phyloP scores from a whole-genome alignment of 23 red algal genomes.

The Rhodosorus marinus region DNA sequence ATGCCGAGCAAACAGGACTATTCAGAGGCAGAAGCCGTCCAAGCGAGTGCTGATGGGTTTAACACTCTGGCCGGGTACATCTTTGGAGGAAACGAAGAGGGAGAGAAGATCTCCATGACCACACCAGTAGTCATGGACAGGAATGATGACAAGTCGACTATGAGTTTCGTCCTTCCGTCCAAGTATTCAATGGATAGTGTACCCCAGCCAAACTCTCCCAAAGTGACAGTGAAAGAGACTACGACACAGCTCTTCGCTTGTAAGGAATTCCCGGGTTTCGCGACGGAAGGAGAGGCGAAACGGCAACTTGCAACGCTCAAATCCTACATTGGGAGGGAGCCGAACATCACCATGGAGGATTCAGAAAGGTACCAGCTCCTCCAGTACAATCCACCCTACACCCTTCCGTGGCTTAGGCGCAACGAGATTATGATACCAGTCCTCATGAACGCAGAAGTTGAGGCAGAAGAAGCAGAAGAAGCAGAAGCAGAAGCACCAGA shows the following conservation, averaged over 20 bases:
- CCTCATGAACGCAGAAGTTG: background rate
- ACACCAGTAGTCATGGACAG: constrained; percentile 50
- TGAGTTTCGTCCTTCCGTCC: constrained; percentile 18
- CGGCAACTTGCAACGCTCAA: constrained; percentile 21
- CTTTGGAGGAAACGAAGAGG: constrained; percentile 43
- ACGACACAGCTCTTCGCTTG: constrained; percentile 18
- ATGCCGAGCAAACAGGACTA: constrained; percentile 8
- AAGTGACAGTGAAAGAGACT: constrained; percentile 16
- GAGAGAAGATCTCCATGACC: constrained; percentile 49
- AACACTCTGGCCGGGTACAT: constrained; percentile 43
- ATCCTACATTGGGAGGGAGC: constrained; percentile 10
- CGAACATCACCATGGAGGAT: constrained; percentile 4
- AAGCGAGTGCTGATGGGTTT: constrained; percentile 28
- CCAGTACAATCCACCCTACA: background rate
- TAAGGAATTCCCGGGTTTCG: constrained; percentile 25
- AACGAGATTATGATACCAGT: background rate
- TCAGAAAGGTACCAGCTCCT: background rate
- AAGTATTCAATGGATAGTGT: constrained; percentile 12
- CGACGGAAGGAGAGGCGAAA: constrained; percentile 45
- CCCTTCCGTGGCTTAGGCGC: background rate
- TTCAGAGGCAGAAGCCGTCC: constrained; percentile 21
- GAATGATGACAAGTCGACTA: constrained; percentile 1
- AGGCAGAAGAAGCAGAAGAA: no score
- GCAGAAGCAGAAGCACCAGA: no score
- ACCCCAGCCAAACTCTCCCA: constrained; percentile 22